These are phyloP conservation scores for Phytopythium delawarense DNA, from an alignment of 352 stramenopile species.

Conservation along the genomic window DNA sequence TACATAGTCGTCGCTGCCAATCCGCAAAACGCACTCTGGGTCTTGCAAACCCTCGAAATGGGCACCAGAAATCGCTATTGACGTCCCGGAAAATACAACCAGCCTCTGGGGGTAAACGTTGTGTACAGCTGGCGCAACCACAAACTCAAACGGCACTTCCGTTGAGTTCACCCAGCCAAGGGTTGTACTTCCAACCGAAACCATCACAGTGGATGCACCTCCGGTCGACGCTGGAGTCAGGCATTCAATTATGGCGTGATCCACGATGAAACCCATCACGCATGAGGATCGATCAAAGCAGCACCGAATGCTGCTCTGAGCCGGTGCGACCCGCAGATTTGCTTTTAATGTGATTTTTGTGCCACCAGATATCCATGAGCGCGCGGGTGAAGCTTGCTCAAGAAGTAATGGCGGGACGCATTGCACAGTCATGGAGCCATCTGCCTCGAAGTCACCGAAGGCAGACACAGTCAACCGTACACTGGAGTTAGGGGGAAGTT, in stretches of 20 bases:
- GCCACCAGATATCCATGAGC: conserved; percentile 11
- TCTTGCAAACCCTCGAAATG: conserved; percentile 14
- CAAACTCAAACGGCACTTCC: conserved; percentile 22
- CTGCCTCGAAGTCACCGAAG: conserved; percentile 24
- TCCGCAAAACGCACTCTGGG: conserved; percentile 28
- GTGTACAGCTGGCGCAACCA: conserved; percentile 11
- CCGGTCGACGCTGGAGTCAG: conserved; percentile 11
- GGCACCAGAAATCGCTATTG: conserved; percentile 21
- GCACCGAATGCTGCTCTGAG: conserved; percentile 7
- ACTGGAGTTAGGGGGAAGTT: conserved; percentile 9
- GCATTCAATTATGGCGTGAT: conserved; percentile 17
- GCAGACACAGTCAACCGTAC: conserved; percentile 25
- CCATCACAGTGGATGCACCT: conserved; percentile 12
- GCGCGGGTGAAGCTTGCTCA: conserved; percentile 14
- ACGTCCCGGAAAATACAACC: conserved; percentile 10
- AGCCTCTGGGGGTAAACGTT: conserved; percentile 19
- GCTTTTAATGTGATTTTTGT: conserved; percentile 11
- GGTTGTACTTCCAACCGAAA: conserved; percentile 14
- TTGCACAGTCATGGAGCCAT: conserved; percentile 10
- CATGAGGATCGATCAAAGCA: conserved; percentile 25
- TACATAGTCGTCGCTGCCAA: conserved; percentile 1
- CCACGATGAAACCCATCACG: conserved; percentile 10
- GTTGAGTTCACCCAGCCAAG: conserved; percentile 27
- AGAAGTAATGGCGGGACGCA: conserved; percentile 20
- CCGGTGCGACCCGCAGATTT: neutral